Conservation (phyloP, 2,329 filamentous ascomycete species). For the Trichoderma koningiopsis region DNA sequence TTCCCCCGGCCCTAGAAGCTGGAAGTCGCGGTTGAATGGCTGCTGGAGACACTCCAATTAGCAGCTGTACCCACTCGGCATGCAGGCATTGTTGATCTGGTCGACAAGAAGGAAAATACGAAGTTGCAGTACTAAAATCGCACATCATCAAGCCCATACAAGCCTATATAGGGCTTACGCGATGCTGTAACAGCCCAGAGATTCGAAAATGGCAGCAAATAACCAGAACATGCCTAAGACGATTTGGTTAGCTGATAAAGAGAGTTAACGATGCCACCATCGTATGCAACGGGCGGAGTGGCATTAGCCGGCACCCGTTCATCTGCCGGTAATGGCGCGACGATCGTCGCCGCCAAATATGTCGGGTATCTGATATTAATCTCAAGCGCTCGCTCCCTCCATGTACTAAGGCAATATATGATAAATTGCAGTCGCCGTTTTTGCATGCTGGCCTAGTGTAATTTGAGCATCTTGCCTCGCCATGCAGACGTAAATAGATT, state of each 20-base stretch:
- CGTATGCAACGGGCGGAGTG: conserved; percentile 16
- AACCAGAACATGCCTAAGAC: neutral
- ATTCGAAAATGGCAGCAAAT: neutral
- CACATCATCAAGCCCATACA: neutral
- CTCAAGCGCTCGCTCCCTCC: neutral
- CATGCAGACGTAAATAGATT: neutral
- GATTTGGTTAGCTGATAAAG: neutral
- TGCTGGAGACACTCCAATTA: conserved; percentile 5
- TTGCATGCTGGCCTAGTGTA: neutral
- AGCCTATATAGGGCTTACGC: neutral
- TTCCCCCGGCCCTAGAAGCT: neutral
- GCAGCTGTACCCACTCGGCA: conserved; percentile 4
- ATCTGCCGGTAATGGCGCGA: conserved; percentile 23
- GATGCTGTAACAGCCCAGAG: neutral
- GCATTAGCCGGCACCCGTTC: conserved; percentile 20
- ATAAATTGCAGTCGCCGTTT: neutral
- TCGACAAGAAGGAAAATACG: neutral
- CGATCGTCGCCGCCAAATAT: conserved; percentile 23
- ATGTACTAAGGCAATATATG: neutral
- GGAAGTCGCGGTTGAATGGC: conserved; percentile 1
- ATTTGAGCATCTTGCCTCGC: neutral
- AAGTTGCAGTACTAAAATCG: conserved; percentile 18
- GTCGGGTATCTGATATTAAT: conserved; percentile 24
- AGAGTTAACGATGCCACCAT: conserved; percentile 18
- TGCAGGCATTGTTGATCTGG: conserved; percentile 6